These are phyloP conservation scores for Thelonectria blattea DNA, from an alignment of 2,329 filamentous ascomycete genomes.

Conservation along the genomic window DNA sequence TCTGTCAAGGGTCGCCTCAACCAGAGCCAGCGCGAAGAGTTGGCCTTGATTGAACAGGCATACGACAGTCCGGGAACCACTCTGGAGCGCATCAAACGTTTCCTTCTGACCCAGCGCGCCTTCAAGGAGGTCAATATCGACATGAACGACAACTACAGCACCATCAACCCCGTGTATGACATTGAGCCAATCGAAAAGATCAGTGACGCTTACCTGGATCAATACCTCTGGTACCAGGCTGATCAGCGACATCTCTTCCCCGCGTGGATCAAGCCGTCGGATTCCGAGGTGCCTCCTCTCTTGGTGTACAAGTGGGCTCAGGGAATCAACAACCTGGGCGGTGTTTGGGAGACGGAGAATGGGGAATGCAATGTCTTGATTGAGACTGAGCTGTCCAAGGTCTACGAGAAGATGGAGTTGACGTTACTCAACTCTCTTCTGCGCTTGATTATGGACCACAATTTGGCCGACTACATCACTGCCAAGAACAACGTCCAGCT, in stretches of 20 bases:
- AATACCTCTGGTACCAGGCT: constrained; percentile 99
- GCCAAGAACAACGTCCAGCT: constrained; percentile 99
- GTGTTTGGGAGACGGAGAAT: constrained; percentile 92
- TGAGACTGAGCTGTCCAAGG: constrained; percentile 97
- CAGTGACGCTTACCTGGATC: constrained; percentile 96
- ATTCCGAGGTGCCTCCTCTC: constrained; percentile 94
- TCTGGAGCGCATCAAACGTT: constrained; percentile 94
- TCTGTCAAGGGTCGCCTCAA: constrained; percentile 97
- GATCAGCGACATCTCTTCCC: constrained; percentile 97
- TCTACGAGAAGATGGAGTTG: constrained; percentile 98
- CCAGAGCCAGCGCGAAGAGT: constrained; percentile 95
- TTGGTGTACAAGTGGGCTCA: constrained; percentile 99
- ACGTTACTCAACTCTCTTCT: constrained; percentile 93
- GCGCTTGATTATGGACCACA: constrained; percentile 98
- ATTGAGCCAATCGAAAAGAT: constrained; percentile 99
- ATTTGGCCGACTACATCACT: constrained; percentile 97
- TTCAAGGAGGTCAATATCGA: constrained; percentile 99
- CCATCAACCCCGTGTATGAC: constrained; percentile 98
- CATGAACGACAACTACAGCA: constrained; percentile 99
- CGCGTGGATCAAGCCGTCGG: constrained; percentile 98
- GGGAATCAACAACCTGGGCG: constrained; percentile 96
- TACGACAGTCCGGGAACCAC: constrained; percentile 98
- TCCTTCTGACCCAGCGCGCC: constrained; percentile 92
- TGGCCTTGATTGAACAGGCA: constrained; percentile 96
- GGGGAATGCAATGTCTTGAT: constrained; percentile 99